A percentile compares a stretch with the other conserved stretches of the same genome.
Evolutionary conservation across 495 filamentous ascomycete species (phyloP).

Genomic region (Penicillium bovifimosum): DNA sequence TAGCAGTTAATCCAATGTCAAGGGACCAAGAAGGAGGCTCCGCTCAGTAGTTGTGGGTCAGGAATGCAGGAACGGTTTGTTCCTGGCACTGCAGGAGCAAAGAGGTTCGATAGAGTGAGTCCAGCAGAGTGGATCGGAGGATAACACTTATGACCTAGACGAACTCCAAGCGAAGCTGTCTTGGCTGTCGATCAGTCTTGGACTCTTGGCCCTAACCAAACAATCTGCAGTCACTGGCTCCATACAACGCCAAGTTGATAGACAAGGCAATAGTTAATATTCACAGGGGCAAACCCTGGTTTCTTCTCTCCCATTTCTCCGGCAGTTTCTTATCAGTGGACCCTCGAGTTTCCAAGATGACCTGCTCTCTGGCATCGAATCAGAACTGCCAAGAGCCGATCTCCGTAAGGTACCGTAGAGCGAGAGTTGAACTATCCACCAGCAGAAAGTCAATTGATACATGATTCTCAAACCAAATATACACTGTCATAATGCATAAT

Average conservation of each 20-base stretch:
- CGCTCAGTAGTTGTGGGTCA: background rate
- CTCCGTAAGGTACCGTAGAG: constrained; percentile 9
- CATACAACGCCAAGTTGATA: background rate
- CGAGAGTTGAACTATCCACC: background rate
- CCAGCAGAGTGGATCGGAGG: background rate
- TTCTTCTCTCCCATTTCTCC: constrained; percentile 1
- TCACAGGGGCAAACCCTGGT: constrained; percentile 3
- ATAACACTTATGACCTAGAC: background rate
- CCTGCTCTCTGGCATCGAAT: constrained; percentile 12
- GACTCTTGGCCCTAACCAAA: background rate
- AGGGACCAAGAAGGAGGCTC: background rate
- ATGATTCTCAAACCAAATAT: constrained; percentile 4
- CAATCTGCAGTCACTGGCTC: background rate
- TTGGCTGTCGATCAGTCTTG: constrained; percentile 20
- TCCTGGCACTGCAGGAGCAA: background rate
- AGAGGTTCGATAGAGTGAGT: background rate
- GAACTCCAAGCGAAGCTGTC: constrained; percentile 14
- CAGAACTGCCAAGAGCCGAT: constrained; percentile 8
- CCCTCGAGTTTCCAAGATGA: constrained; percentile 3
- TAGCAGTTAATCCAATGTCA: constrained; percentile 4
- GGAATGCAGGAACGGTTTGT: constrained; percentile 5
- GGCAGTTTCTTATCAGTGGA: constrained; percentile 24
- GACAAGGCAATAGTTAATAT: constrained; percentile 8
- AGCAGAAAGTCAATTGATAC: constrained; percentile 2
- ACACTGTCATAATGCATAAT: background rate